Percentiles rank a stretch among this genome's conserved stretches.
Conservation (phyloP, 225 moss, liverwort and hornwort genomes). For the Bryoerythrophyllum caledonicum region DNA sequence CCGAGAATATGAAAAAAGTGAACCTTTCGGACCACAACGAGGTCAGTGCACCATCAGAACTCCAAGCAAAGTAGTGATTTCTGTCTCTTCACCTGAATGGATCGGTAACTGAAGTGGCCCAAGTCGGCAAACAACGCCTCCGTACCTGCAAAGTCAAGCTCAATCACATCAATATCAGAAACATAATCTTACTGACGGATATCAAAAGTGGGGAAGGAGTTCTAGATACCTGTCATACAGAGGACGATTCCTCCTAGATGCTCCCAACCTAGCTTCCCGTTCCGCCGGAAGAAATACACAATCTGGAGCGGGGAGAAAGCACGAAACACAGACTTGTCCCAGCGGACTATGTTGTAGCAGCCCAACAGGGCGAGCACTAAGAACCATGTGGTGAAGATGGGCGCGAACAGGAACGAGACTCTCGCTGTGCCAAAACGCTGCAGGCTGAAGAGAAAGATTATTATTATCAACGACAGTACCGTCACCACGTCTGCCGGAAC, state of each 20-base stretch:
- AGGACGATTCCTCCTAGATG: constrained; percentile 85
- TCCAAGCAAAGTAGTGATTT: background rate
- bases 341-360: constrained; percentile 65
- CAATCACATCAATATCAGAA: background rate
- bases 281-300: constrained; percentile 59
- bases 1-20: no score
- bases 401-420: constrained; percentile 80
- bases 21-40: no score
- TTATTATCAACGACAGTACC: constrained; percentile 62
- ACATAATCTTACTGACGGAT: background rate
- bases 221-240: constrained; percentile 74
- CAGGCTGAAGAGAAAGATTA: constrained; percentile 78
- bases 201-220: background rate
- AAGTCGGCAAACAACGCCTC: constrained; percentile 97
- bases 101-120: constrained; percentile 84
- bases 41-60: background rate
- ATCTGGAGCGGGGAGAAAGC: constrained; percentile 76
- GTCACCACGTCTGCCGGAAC: constrained; percentile 72
- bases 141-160: constrained; percentile 54
- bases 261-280: constrained; percentile 69
- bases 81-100: constrained; percentile 68
- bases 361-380: constrained; percentile 67
- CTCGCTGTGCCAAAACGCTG: constrained; percentile 76
- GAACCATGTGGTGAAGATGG: constrained; percentile 75
- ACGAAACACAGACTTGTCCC: constrained; percentile 59